Evolutionary conservation across 148 eudicot genomes (phyloP).

Genomic region (Rheum nobile): DNA sequence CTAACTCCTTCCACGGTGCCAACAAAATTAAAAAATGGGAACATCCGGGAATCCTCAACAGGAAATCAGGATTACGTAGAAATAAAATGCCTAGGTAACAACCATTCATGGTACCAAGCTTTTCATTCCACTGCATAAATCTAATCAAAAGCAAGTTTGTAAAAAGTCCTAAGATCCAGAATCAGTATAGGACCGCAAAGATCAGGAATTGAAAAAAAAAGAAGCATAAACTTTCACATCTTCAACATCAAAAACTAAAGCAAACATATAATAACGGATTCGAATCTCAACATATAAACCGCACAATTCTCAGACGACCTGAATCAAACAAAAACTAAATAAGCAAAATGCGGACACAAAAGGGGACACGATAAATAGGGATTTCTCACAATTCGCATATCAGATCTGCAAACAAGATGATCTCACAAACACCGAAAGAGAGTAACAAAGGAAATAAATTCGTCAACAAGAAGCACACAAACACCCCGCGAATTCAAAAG

Average conservation of each 20-base stretch:
- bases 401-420: conserved; percentile 9
- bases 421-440: not conserved
- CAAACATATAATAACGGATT: no score
- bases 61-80: not conserved
- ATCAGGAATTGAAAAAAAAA: not conserved
- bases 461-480: not conserved
- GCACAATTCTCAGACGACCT: not conserved
- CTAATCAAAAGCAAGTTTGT: not conserved
- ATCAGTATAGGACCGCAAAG: not conserved
- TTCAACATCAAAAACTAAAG: no score
- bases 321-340: not conserved
- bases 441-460: not conserved
- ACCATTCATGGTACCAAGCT: not conserved
- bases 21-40: not conserved
- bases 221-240: not conserved
- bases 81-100: not conserved
- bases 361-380: not conserved
- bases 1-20: not conserved
- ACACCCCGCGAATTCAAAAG: not conserved
- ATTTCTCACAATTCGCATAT: not conserved
- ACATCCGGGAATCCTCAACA: not conserved
- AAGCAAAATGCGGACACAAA: not conserved
- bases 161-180: not conserved
- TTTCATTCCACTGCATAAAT: not conserved
- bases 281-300: not conserved